Percentiles rank a stretch among this genome's conserved stretches.
Evolutionary conservation across 2,329 filamentous ascomycete genomes (phyloP).

Genomic region (Diaporthe vexans): DNA sequence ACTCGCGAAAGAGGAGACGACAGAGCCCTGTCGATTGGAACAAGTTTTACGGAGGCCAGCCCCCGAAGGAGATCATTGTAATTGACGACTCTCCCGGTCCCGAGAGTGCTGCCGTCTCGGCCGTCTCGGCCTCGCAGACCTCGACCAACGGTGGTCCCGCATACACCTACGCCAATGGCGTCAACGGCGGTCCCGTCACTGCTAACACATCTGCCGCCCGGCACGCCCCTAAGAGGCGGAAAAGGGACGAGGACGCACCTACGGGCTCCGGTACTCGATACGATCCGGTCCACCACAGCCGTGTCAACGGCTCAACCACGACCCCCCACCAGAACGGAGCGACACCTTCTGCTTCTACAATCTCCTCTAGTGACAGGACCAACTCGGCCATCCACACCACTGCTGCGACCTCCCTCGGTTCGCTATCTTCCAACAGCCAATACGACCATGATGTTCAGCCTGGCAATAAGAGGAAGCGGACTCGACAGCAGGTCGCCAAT

Average conservation of each 20-base stretch:
- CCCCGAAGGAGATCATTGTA: slow-evolving; percentile 88
- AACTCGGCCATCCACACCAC: slow-evolving; percentile 87
- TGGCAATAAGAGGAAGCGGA: slow-evolving; percentile 92
- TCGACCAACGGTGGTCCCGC: slow-evolving; percentile 52
- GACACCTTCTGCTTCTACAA: slow-evolving; percentile 77
- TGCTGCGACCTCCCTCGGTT: slow-evolving; percentile 87
- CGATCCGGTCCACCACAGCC: slow-evolving; percentile 80
- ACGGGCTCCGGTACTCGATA: slow-evolving; percentile 58
- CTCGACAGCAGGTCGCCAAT: slow-evolving; percentile 84
- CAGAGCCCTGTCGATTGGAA: slow-evolving; percentile 79
- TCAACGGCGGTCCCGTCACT: slow-evolving; percentile 46
- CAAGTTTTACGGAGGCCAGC: slow-evolving; percentile 85
- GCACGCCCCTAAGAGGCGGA: slow-evolving; percentile 81
- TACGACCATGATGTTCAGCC: slow-evolving; percentile 76
- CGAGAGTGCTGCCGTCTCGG: slow-evolving; percentile 55
- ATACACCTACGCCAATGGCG: slow-evolving; percentile 50
- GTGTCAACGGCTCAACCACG: slow-evolving; percentile 77
- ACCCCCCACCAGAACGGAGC: slow-evolving; percentile 75
- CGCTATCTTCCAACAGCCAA: slow-evolving; percentile 71
- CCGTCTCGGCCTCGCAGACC: slow-evolving; percentile 53
- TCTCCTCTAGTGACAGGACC: slow-evolving; percentile 83
- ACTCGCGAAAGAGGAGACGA: slow-evolving; percentile 65
- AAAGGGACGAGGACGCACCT: slow-evolving; percentile 70
- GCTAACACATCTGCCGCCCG: slow-evolving; percentile 49
- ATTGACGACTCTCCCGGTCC: slow-evolving; percentile 81